Evolutionary conservation across 805 yeast genomes (phyloP), one percentile per base, ranked within the genome.

Genomic region (Lachancea sp.): DNA sequence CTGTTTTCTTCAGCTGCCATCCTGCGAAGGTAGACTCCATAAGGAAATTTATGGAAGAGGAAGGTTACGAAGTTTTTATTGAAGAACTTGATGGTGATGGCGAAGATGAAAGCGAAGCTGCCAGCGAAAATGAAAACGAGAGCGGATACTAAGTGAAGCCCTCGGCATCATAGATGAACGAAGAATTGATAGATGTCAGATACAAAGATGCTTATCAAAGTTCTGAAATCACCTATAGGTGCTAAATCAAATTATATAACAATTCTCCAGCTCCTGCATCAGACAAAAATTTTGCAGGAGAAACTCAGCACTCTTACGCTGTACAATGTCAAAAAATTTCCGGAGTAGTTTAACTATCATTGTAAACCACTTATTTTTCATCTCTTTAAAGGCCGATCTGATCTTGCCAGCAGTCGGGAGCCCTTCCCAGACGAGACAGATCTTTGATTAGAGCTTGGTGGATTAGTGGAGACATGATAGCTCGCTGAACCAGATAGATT

Each of bases 1-100:
- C 73, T 17, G 70, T 85, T 8, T 88, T 87, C 53, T 66, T 80
- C 3, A 77, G 87, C 52, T 74, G 89, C 41, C 88, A 92, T 49
- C 83, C 90, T 2, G 65, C 79, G 2, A 81, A 79, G 47, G 56
- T 65, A 3, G 75, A 68, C 0, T 62, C 60, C 4, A 62, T 84
- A 39, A 60, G 63, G 31, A 61, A 57, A 13, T 75, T 69, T 40
- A 74, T 89, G 41, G 53, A 50, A 8, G 51, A 51, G 1, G 61
- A 66, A 36, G 94, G 94, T 0, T 90, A 82, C 55, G 61, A 65
- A 0, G 82, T 83, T 20, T 55, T 59, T 4, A 64, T 78, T 21
- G 87, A 81, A 45, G 77, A 76, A 36, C 61, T 81, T 45, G 60
- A 58, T 7, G 64, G 54, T 4, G 69, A 61, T 3, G 66, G 53